A percentile compares a stretch with the other conserved stretches of the same genome.
These are phyloP conservation scores for Chalciporus chontae DNA, from an alignment of 768 basidiomycete genomes.

Conservation along the genomic window DNA sequence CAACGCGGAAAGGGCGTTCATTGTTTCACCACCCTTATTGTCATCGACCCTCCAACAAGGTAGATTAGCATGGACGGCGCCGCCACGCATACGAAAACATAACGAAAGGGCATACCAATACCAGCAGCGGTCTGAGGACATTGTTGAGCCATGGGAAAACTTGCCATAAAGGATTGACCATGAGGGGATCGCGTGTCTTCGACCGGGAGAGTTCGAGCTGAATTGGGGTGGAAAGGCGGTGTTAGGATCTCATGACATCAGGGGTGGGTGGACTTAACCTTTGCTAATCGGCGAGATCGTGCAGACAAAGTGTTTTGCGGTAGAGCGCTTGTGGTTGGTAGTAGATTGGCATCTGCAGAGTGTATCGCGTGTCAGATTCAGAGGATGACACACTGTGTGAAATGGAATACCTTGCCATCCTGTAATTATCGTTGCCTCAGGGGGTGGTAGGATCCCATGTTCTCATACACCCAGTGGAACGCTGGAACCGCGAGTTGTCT, in stretches of 20 bases:
- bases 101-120: constrained; percentile 18
- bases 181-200: constrained; percentile 29
- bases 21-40: constrained; percentile 1
- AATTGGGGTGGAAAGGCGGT: constrained; percentile 12
- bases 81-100: not conserved
- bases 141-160: constrained; percentile 7
- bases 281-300: constrained; percentile 15
- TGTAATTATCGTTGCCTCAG: constrained; percentile 8
- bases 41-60: not conserved
- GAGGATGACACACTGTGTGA: not conserved
- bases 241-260: constrained; percentile 13
- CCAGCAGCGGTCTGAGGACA: constrained; percentile 1
- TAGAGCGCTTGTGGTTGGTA: not conserved
- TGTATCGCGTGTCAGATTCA: not conserved
- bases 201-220: not conserved
- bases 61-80: not conserved
- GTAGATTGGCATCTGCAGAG: constrained; percentile 1
- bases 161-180: constrained; percentile 15
- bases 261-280: constrained; percentile 22
- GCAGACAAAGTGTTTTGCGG: constrained; percentile 13
- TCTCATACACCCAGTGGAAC: constrained; percentile 2
- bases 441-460: not conserved
- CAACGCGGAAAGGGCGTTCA: not conserved
- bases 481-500: not conserved
- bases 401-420: constrained; percentile 11